phyloP scores from a whole-genome alignment of 208 protist species.

The Leptomonas pyrrhocoris region DNA sequence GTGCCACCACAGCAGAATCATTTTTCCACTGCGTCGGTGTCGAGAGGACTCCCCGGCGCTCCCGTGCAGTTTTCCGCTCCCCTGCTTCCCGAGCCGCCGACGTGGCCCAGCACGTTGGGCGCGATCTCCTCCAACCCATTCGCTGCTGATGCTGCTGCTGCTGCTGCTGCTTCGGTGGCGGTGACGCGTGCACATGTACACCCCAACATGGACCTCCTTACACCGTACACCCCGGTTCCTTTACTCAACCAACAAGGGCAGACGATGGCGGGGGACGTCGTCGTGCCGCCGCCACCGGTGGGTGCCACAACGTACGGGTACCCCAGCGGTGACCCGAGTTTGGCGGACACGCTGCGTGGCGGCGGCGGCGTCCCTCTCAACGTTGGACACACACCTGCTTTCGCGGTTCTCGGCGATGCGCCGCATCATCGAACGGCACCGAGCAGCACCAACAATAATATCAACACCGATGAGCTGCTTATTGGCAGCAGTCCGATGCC shows the following conservation, averaged over 20 bases:
- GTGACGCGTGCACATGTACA: not conserved
- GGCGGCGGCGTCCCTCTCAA: not conserved
- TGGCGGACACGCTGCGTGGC: constrained; percentile 30
- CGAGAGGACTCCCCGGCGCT: not conserved
- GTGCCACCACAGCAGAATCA: not conserved
- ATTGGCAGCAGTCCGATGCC: constrained; percentile 30
- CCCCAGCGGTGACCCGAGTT: not conserved
- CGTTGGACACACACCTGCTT: not conserved
- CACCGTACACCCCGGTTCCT: not conserved
- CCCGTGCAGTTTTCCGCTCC: constrained; percentile 35
- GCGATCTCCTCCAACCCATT: no score
- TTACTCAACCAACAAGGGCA: not conserved
- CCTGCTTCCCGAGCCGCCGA: constrained; percentile 46
- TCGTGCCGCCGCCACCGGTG: not conserved
- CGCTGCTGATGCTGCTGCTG: not conserved
- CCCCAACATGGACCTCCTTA: constrained; percentile 1
- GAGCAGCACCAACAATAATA: not conserved
- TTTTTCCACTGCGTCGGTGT: not conserved
- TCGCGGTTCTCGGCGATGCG: not conserved
- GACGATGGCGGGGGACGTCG: not conserved
- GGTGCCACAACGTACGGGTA: not conserved
- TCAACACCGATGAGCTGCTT: constrained; percentile 17
- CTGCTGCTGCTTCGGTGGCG: not conserved
- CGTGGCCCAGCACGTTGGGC: not conserved
- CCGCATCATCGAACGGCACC: not conserved